These are phyloP conservation scores for Polyporus tsugae DNA, from an alignment of 1,284 basidiomycete species.

Conservation along the genomic window DNA sequence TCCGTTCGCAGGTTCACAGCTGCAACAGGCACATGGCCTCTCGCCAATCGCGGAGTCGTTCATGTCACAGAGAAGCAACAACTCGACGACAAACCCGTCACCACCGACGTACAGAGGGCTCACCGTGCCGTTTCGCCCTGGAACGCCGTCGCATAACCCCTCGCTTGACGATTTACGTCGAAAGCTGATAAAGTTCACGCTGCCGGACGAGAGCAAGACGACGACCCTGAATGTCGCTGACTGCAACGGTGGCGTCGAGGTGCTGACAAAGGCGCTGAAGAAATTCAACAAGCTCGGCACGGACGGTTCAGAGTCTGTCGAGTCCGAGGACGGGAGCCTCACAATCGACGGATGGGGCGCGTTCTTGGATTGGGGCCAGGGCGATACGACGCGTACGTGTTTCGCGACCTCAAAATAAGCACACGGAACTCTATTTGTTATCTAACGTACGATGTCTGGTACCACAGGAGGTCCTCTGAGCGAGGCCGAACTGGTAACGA, in stretches of 20 bases:
- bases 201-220: conserved; percentile 81
- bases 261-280: conserved; percentile 86
- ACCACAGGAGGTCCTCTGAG: conserved; percentile 74
- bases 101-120: conserved; percentile 49
- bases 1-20: conserved; percentile 38
- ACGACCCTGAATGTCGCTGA: conserved; percentile 83
- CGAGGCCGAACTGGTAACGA: conserved; percentile 83
- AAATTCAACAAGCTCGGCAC: conserved; percentile 82
- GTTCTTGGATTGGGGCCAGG: conserved; percentile 68
- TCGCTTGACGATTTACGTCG: conserved; percentile 82
- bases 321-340: conserved; percentile 71
- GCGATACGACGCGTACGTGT: conserved; percentile 60
- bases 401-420: background rate
- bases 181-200: conserved; percentile 86
- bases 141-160: conserved; percentile 54
- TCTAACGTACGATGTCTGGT: conserved; percentile 14
- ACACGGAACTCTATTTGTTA: background rate
- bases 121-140: conserved; percentile 55
- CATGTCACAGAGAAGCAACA: conserved; percentile 45
- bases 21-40: conserved; percentile 49
- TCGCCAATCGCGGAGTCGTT: conserved; percentile 79
- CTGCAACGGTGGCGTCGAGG: conserved; percentile 82
- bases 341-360: conserved; percentile 91
- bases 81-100: conserved; percentile 43
- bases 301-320: conserved; percentile 60